phyloP scores from a whole-genome alignment of 768 basidiomycete genomes.

The Clitopilus hobsonii region DNA sequence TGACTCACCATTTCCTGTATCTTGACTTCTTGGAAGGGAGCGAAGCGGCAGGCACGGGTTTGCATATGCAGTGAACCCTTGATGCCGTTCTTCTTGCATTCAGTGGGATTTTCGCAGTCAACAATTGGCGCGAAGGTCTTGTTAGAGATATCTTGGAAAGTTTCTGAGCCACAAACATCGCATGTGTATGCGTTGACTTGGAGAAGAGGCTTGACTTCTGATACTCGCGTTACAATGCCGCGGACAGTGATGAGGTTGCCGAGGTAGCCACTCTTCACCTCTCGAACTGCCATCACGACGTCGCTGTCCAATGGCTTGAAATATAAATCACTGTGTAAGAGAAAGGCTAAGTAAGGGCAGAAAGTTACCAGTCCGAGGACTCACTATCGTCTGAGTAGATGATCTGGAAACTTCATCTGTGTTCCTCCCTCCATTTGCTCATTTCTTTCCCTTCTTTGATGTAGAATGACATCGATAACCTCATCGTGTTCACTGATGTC shows the following conservation, averaged over 20 bases:
- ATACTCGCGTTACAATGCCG: slow-evolving; percentile 97
- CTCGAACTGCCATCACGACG: slow-evolving; percentile 81
- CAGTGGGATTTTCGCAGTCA: slow-evolving; percentile 83
- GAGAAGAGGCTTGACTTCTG: slow-evolving; percentile 96
- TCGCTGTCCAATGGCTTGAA: slow-evolving; percentile 83
- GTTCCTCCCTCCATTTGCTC: slow-evolving; percentile 70
- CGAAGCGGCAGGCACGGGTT: slow-evolving; percentile 94
- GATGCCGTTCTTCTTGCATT: slow-evolving; percentile 83
- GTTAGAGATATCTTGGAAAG: slow-evolving; percentile 93
- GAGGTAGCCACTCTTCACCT: slow-evolving; percentile 82
- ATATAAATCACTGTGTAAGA: slow-evolving; percentile 76
- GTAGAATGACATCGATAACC: slow-evolving; percentile 94
- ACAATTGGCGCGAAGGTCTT: slow-evolving; percentile 87
- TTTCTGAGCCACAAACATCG: slow-evolving; percentile 96
- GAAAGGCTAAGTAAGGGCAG: not conserved
- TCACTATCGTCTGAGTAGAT: slow-evolving; percentile 92
- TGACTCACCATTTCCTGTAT: slow-evolving; percentile 92
- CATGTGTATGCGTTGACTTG: slow-evolving; percentile 98
- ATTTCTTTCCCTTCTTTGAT: slow-evolving; percentile 88
- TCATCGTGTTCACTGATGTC: slow-evolving; percentile 91
- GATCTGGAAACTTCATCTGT: slow-evolving; percentile 76
- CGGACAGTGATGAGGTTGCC: slow-evolving; percentile 94
- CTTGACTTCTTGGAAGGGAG: slow-evolving; percentile 97
- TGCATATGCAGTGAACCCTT: slow-evolving; percentile 97
- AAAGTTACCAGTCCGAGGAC: slow-evolving; percentile 27